These are phyloP conservation scores for Lophium mytilinum DNA, from an alignment of 495 filamentous ascomycete genomes.

Conservation along the genomic window DNA sequence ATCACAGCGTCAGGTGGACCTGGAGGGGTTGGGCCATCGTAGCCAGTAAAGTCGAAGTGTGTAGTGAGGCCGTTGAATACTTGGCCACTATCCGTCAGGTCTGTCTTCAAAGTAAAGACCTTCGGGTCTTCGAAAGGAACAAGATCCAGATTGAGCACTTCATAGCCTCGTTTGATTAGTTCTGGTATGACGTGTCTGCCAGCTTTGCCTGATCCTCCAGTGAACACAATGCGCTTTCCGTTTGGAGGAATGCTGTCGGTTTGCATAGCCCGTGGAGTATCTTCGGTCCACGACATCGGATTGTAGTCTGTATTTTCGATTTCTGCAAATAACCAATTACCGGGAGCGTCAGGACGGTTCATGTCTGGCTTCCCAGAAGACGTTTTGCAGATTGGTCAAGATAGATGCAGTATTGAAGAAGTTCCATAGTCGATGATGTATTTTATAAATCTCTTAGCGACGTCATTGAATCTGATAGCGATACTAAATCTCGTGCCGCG, in stretches of 20 bases:
- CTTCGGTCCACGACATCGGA: too few species aligned
- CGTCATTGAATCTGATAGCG: too few species aligned
- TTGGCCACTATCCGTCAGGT: slow-evolving; percentile 51
- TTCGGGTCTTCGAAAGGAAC: slow-evolving; percentile 38
- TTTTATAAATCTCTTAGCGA: too few species aligned
- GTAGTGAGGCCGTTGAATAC: slow-evolving; percentile 51
- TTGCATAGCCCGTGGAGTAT: too few species aligned
- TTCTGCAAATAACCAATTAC: too few species aligned
- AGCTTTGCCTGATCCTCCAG: slow-evolving; percentile 52
- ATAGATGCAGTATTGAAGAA: too few species aligned
- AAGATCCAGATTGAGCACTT: slow-evolving; percentile 52
- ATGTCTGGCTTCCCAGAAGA: too few species aligned
- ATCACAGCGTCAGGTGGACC: slow-evolving; percentile 50
- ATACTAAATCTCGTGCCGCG: too few species aligned
- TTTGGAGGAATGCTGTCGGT: neutral
- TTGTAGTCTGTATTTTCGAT: too few species aligned
- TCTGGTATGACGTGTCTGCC: slow-evolving; percentile 50
- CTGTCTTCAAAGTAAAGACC: slow-evolving; percentile 50
- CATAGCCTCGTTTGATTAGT: slow-evolving; percentile 44
- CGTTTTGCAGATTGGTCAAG: too few species aligned
- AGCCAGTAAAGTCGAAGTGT: slow-evolving; percentile 47
- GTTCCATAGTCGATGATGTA: too few species aligned
- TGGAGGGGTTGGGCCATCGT: slow-evolving; percentile 35
- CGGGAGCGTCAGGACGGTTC: too few species aligned
- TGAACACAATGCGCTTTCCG: slow-evolving; percentile 45